Conservation (phyloP, 768 basidiomycete species). For the Roridomyces roridus region DNA sequence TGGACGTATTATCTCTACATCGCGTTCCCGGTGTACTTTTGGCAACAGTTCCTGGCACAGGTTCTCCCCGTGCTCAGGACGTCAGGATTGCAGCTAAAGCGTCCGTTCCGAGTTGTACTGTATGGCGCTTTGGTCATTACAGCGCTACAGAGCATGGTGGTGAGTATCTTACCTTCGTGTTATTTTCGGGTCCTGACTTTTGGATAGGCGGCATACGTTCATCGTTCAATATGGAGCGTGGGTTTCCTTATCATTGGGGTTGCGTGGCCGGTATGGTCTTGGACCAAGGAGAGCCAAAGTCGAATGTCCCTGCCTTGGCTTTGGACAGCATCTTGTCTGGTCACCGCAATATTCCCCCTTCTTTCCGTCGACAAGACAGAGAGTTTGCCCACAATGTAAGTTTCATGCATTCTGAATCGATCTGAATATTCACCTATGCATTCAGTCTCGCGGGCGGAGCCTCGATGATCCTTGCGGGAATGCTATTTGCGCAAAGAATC, state of each 20-base stretch:
- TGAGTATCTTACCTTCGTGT: conserved; percentile 41
- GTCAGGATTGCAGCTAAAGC: conserved; percentile 4
- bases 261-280: conserved; percentile 66
- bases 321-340: conserved; percentile 60
- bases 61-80: conserved; percentile 20
- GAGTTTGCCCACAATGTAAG: conserved; percentile 64
- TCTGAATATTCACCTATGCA: conserved; percentile 3
- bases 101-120: conserved; percentile 24
- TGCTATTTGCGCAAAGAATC: background rate
- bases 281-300: conserved; percentile 44
- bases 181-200: background rate
- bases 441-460: conserved; percentile 18
- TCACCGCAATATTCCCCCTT: conserved; percentile 72
- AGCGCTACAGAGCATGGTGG: conserved; percentile 75
- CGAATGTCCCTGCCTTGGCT: conserved; percentile 31
- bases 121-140: conserved; percentile 41
- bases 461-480: conserved; percentile 6
- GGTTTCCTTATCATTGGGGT: conserved; percentile 66
- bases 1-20: conserved; percentile 80
- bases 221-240: conserved; percentile 74
- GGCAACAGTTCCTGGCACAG: conserved; percentile 58
- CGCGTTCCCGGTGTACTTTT: conserved; percentile 79
- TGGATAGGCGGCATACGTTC: conserved; percentile 69
- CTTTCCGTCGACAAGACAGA: conserved; percentile 78
- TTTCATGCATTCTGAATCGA: conserved; percentile 8